Evolutionary conservation across 306 rosid species (phyloP), one percentile per base, ranked within the genome.

Genomic region (Sophora flavescens): DNA sequence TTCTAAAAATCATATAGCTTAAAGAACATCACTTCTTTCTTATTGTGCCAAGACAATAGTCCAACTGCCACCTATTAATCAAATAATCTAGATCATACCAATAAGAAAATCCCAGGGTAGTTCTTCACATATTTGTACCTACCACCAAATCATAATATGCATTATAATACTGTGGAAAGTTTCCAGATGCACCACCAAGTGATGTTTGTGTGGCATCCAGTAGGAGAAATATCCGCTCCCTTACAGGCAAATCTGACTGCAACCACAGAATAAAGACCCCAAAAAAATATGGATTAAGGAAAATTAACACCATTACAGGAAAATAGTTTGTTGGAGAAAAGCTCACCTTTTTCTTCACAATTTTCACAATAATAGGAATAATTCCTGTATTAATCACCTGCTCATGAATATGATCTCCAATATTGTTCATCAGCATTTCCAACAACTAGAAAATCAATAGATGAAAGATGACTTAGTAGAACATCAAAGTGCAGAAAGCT

Each of bases 201-300:
- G 96, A 88, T 74, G 96, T 88, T 76, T 90, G 96, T 26, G 92
- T 88, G 54, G 96, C 96, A 84, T 90, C 92, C 32, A 90, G 88
- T 68, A 90, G 87, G 63, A 90, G 92, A 83, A 90, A 86, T 30
- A 86, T 83, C 60, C 91, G 83, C 81, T 86, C 92, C 50, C 92
- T 82, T 65, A 86, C 89, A 5, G 88, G 90, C 60, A 88, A 82
- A 47, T 90, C 85, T 30, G 96, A 88, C 96, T 90, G 87, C 83
- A 82, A 69, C 51, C 58, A 57, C 52, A 47, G 15, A 47, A 54
- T 50, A 68, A 42, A 59, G 58, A 60, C 30, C 62, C 35, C 50
- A n/a, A 53, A 47, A 33, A 57, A 32, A 41, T 17, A 28, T 33
- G 17, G 22, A 51, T 9, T 28, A 33, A 8, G 18, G 6, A 44